Evolutionary conservation across 179 eudicot genomes (phyloP).

Genomic region (Sideroxylon spinosum): DNA sequence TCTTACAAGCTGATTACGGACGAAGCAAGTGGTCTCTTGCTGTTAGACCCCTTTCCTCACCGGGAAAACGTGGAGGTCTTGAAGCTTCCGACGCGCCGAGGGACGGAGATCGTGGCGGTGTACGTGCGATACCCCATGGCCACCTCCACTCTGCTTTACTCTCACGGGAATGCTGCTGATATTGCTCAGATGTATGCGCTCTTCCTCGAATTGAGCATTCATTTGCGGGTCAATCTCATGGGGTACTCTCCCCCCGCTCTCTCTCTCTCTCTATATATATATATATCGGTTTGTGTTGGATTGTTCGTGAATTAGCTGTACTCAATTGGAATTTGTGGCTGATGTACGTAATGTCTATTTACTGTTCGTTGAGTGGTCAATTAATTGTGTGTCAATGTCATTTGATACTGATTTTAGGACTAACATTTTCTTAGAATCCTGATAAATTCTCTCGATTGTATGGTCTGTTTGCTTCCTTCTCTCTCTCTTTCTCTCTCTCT

Average conservation of each 20-base stretch:
- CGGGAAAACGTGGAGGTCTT: conserved; percentile 84
- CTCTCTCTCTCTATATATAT: not conserved
- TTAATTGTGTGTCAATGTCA: no score
- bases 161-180: conserved; percentile 96
- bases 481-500: no score
- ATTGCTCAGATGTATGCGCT: conserved; percentile 98
- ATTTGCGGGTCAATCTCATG: conserved; percentile 69
- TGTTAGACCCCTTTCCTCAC: conserved; percentile 61
- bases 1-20: conserved; percentile 50
- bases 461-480: no score
- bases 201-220: conserved; percentile 79
- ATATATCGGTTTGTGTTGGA: conserved; percentile 5
- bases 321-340: conserved; percentile 1
- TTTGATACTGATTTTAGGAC: no score
- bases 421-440: no score
- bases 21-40: conserved; percentile 41
- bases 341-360: no score
- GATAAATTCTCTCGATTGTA: no score
- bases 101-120: conserved; percentile 67
- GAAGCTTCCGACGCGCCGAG: conserved; percentile 62
- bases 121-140: conserved; percentile 90
- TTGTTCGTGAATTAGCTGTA: not conserved
- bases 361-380: no score
- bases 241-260: conserved; percentile 41
- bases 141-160: conserved; percentile 64